Evolutionary conservation across 169 alveolate genomes (phyloP).

Genomic region (Cryptosporidium muris): DNA sequence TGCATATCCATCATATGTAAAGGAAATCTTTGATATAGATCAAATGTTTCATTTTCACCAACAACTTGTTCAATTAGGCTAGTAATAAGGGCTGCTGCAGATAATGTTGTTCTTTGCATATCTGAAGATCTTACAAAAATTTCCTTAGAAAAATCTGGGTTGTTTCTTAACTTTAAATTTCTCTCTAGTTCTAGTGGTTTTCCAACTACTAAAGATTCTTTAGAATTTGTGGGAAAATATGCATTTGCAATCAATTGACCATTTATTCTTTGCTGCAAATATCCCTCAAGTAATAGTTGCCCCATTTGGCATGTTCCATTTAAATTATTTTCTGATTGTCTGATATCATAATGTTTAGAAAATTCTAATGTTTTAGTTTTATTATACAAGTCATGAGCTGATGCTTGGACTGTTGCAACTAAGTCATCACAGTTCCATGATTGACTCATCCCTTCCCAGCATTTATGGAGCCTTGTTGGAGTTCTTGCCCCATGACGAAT

Average conservation of each 20-base stretch:
- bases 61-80: conserved; percentile 42
- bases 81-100: conserved; percentile 65
- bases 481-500: conserved; percentile 69
- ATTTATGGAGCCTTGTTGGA: conserved; percentile 65
- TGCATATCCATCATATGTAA: conserved; percentile 68
- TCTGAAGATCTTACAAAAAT: conserved; percentile 61
- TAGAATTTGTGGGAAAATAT: conserved; percentile 15
- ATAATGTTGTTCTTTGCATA: conserved; percentile 70
- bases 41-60: conserved; percentile 40
- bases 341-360: conserved; percentile 62
- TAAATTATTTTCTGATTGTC: conserved; percentile 66
- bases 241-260: conserved; percentile 59
- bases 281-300: conserved; percentile 52
- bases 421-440: conserved; percentile 65
- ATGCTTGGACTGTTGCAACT: conserved; percentile 57
- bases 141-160: conserved; percentile 1
- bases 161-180: neutral
- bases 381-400: conserved; percentile 51
- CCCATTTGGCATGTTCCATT: conserved; percentile 71
- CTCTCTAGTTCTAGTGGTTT: conserved; percentile 14
- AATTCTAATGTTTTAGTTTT: conserved; percentile 60
- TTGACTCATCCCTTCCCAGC: conserved; percentile 64
- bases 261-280: conserved; percentile 60
- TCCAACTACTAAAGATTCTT: conserved; percentile 10
- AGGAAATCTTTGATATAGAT: conserved; percentile 39